Conservation (phyloP, 2,329 filamentous ascomycete species). For the Aureobasidium sp. region DNA sequence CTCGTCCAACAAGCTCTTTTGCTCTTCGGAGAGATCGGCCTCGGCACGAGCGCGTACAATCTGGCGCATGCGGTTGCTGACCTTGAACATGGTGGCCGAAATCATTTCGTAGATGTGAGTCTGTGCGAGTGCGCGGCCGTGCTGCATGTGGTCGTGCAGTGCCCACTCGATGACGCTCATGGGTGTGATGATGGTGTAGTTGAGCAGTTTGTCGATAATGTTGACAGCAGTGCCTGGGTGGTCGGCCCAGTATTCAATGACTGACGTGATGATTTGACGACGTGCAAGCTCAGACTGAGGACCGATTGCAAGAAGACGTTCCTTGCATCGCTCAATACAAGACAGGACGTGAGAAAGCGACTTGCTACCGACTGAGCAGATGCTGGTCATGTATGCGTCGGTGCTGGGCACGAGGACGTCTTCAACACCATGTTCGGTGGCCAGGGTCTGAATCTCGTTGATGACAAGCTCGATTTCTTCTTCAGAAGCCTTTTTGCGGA, state of each 20-base stretch:
- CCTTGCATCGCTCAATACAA: conserved; percentile 91
- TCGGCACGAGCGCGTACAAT: conserved; percentile 54
- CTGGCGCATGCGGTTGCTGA: conserved; percentile 77
- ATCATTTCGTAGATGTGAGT: conserved; percentile 85
- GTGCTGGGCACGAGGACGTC: conserved; percentile 82
- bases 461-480: conserved; percentile 81
- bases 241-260: conserved; percentile 87
- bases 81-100: conserved; percentile 80
- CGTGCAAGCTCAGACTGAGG: conserved; percentile 67
- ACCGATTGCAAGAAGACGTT: conserved; percentile 73
- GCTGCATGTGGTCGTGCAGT: conserved; percentile 56
- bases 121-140: conserved; percentile 54
- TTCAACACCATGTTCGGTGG: conserved; percentile 56
- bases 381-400: conserved; percentile 87
- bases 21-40: conserved; percentile 46
- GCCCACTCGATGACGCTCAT: conserved; percentile 85
- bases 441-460: conserved; percentile 72
- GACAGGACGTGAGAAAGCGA: conserved; percentile 93
- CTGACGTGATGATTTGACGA: conserved; percentile 80
- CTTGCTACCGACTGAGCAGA: conserved; percentile 90
- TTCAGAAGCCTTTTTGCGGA: conserved; percentile 77
- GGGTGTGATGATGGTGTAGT: conserved; percentile 90
- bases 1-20: conserved; percentile 56
- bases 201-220: conserved; percentile 93
- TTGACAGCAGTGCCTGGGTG: conserved; percentile 88